Conservation (phyloP, 768 basidiomycete genomes). For the Leccinum boreale region DNA sequence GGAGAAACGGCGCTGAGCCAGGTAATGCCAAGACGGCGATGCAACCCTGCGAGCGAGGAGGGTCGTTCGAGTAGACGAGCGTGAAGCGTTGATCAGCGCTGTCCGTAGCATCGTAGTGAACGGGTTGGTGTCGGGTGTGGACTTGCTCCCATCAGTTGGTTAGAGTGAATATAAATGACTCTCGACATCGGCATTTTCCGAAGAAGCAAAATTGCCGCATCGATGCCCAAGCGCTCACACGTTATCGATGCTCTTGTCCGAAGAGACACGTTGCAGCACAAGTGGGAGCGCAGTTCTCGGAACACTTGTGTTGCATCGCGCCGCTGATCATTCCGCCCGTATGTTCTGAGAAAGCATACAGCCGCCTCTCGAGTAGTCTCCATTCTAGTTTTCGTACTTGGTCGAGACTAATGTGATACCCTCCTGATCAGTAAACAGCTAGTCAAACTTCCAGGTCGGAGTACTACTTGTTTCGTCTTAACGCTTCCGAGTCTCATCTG, state of each 20-base stretch:
- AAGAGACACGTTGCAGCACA: slow-evolving; percentile 21
- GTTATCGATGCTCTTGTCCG: not conserved
- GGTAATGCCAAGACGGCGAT: slow-evolving; percentile 11
- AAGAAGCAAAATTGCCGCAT: not conserved
- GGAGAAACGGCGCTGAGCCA: slow-evolving; percentile 36
- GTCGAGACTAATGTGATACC: not conserved
- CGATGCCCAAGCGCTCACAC: not conserved
- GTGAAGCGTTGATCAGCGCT: slow-evolving; percentile 13
- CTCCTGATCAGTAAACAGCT: not conserved
- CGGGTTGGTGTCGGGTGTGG: not conserved
- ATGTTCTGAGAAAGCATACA: not conserved
- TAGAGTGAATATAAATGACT: not conserved
- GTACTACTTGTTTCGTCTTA: not conserved
- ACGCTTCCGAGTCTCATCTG: not conserved
- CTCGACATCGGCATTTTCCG: not conserved
- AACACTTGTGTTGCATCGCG: slow-evolving; percentile 34
- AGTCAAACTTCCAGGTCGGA: not conserved
- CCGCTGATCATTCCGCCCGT: not conserved
- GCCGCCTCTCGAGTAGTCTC: no score
- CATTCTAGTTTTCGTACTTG: not conserved
- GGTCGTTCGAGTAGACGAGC: slow-evolving; percentile 8
- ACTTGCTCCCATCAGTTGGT: not conserved
- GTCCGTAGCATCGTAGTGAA: slow-evolving; percentile 24
- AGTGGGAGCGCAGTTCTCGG: slow-evolving; percentile 47
- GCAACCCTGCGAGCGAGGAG: slow-evolving; percentile 3